Evolutionary conservation across 2,329 filamentous ascomycete genomes (phyloP).

Genomic region (Sporothrix brunneoviolacea): DNA sequence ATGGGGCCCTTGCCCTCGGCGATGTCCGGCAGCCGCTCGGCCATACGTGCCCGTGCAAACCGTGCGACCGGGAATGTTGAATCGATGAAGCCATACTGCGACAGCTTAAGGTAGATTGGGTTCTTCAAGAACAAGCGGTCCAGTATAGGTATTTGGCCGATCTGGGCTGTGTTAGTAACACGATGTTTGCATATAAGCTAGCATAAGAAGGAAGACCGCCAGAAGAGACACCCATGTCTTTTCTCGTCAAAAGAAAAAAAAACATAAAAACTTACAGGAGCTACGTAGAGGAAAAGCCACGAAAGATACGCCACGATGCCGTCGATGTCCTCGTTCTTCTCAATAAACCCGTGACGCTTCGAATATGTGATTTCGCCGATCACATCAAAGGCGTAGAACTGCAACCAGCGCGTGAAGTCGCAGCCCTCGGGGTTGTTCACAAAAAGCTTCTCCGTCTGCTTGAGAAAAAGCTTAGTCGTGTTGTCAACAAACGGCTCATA

Average conservation of each 20-base stretch:
- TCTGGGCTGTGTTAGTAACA: constrained; percentile 32
- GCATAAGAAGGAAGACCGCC: neutral
- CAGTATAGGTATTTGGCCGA: constrained; percentile 66
- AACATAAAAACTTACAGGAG: constrained; percentile 38
- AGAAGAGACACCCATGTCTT: neutral
- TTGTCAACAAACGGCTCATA: constrained; percentile 77
- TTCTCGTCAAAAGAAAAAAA: neutral
- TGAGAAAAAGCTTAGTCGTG: constrained; percentile 64
- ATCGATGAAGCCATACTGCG: constrained; percentile 60
- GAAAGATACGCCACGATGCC: constrained; percentile 62
- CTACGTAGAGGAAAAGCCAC: constrained; percentile 63
- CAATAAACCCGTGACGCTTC: constrained; percentile 68
- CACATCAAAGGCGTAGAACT: constrained; percentile 77
- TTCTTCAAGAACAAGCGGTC: constrained; percentile 69
- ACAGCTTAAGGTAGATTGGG: constrained; percentile 61
- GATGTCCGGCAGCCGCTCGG: constrained; percentile 51
- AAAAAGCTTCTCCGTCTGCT: constrained; percentile 52
- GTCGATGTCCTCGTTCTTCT: constrained; percentile 67
- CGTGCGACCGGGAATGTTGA: constrained; percentile 64
- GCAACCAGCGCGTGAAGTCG: constrained; percentile 66
- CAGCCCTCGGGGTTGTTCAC: constrained; percentile 41
- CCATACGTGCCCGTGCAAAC: constrained; percentile 64
- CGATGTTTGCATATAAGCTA: too few relatives aligned
- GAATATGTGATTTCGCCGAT: constrained; percentile 73
- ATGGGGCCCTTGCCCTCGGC: constrained; percentile 27